These are phyloP conservation scores for Trametes meyenii DNA, from an alignment of 768 basidiomycete genomes.

Conservation along the genomic window DNA sequence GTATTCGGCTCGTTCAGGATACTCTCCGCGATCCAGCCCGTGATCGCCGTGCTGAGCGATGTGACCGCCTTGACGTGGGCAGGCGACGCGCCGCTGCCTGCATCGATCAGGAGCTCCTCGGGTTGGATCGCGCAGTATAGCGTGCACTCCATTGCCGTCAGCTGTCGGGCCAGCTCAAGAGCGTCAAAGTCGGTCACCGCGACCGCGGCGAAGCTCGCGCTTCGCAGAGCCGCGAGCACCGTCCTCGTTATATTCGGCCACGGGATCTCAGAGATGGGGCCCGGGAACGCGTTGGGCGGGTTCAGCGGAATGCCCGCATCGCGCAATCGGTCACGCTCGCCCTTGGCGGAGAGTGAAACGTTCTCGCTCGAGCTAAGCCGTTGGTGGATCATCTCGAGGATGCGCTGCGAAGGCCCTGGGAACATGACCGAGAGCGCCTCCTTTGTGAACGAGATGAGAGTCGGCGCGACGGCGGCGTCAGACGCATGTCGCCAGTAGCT, in stretches of 20 bases:
- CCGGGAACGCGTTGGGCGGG: slow-evolving; percentile 46
- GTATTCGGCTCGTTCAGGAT: slow-evolving; percentile 89
- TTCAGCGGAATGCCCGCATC: slow-evolving; percentile 79
- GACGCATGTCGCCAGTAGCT: slow-evolving; percentile 80
- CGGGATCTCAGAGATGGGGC: slow-evolving; percentile 67
- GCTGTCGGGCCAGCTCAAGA: slow-evolving; percentile 88
- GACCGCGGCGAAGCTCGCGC: slow-evolving; percentile 63
- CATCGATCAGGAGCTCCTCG: slow-evolving; percentile 81
- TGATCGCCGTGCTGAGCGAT: slow-evolving; percentile 88
- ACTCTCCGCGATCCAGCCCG: slow-evolving; percentile 95
- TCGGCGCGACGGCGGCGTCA: slow-evolving; percentile 66
- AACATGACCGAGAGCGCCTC: slow-evolving; percentile 66
- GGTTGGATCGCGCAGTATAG: slow-evolving; percentile 85
- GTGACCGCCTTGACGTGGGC: slow-evolving; percentile 82
- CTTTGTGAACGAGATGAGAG: slow-evolving; percentile 60
- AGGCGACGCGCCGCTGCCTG: slow-evolving; percentile 61
- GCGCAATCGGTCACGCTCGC: slow-evolving; percentile 55
- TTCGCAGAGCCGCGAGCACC: slow-evolving; percentile 67
- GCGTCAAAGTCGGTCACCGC: slow-evolving; percentile 90
- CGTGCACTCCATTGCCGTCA: slow-evolving; percentile 91
- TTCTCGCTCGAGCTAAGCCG: slow-evolving; percentile 40
- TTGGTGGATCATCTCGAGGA: slow-evolving; percentile 64
- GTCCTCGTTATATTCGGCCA: slow-evolving; percentile 85
- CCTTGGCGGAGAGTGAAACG: slow-evolving; percentile 48
- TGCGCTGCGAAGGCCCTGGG: slow-evolving; percentile 70